Conservation (phyloP, 2,329 filamentous ascomycete species). For the Shiraia sp. region DNA sequence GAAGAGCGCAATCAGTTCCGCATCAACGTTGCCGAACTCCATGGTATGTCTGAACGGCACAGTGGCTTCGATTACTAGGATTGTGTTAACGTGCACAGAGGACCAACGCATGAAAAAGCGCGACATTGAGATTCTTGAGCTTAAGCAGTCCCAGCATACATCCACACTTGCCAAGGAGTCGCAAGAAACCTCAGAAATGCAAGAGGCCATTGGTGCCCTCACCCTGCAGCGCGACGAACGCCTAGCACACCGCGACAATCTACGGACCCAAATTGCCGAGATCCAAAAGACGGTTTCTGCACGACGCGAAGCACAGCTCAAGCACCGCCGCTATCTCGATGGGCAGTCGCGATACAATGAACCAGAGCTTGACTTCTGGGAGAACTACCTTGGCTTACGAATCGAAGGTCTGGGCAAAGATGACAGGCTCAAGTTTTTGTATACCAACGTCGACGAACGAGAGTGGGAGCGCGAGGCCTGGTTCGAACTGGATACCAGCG, state of each 20-base stretch:
- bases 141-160: constrained; percentile 71
- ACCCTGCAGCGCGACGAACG: constrained; percentile 60
- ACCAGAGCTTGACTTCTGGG: constrained; percentile 95
- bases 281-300: constrained; percentile 72
- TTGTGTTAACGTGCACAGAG: constrained; percentile 61
- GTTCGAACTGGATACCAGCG: constrained; percentile 86
- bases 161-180: constrained; percentile 77
- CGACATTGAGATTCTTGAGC: constrained; percentile 79
- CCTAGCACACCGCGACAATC: constrained; percentile 57
- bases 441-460: constrained; percentile 81
- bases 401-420: constrained; percentile 87
- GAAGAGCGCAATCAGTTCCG: constrained; percentile 95
- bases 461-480: constrained; percentile 88
- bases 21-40: constrained; percentile 84
- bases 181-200: constrained; percentile 70
- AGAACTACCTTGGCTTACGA: constrained; percentile 81
- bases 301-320: constrained; percentile 70
- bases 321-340: constrained; percentile 74
- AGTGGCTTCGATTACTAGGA: not conserved
- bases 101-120: constrained; percentile 87
- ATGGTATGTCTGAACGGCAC: constrained; percentile 63
- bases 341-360: constrained; percentile 85
- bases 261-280: constrained; percentile 62
- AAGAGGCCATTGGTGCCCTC: constrained; percentile 61
- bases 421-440: constrained; percentile 88